Conservation (phyloP, 441 rosid species). For the Pelargonium australe region DNA sequence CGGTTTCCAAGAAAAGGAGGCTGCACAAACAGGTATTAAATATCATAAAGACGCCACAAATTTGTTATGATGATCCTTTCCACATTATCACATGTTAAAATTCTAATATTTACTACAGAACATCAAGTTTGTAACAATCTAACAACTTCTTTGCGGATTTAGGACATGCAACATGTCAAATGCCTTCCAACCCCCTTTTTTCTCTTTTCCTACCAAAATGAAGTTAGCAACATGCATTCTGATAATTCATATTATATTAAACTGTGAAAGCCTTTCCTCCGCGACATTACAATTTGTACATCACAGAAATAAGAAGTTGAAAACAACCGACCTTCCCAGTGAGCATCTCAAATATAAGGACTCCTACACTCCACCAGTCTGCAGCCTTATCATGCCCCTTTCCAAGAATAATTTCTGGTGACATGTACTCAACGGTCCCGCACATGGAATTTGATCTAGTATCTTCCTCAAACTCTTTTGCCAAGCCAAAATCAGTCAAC, state of each 20-base stretch:
- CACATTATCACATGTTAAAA: no score
- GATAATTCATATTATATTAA: background rate
- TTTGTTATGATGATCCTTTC: no score
- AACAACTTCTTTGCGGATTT: no score
- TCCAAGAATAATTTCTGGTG: conserved; percentile 85
- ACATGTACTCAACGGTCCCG: conserved; percentile 91
- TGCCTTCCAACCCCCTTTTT: no score
- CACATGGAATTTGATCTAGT: conserved; percentile 84
- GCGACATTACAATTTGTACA: background rate
- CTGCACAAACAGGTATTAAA: conserved; percentile 24
- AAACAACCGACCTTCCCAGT: conserved; percentile 62
- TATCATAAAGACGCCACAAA: no score
- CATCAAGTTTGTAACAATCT: no score
- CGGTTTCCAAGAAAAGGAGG: conserved; percentile 57
- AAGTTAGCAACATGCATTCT: no score
- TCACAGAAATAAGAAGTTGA: background rate
- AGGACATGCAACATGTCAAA: no score
- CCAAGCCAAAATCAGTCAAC: conserved; percentile 89
- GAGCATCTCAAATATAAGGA: conserved; percentile 85
- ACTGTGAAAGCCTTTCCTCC: background rate
- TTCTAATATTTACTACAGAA: no score
- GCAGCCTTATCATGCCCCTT: conserved; percentile 93
- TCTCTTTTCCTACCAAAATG: no score
- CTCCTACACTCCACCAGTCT: conserved; percentile 98
- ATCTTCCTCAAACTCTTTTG: conserved; percentile 77